These are phyloP conservation scores for Echites panduratus DNA, from an alignment of 257 asterid species.

Conservation along the genomic window DNA sequence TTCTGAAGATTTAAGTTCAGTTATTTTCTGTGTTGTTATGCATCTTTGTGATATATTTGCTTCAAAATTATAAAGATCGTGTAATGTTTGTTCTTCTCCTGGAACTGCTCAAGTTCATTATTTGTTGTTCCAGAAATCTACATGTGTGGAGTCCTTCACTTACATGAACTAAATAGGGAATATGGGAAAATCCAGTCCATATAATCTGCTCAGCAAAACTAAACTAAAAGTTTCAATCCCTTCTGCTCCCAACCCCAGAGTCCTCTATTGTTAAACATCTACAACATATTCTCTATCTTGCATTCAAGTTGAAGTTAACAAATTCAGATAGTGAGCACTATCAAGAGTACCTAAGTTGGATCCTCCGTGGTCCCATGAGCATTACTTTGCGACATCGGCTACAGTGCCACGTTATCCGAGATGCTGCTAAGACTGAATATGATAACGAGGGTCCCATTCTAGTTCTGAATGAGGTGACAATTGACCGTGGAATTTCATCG, in stretches of 20 bases:
- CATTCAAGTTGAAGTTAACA: constrained; percentile 40
- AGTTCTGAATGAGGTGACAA: constrained; percentile 89
- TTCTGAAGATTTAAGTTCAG: background rate
- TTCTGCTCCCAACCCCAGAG: too few relatives aligned
- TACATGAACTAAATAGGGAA: background rate
- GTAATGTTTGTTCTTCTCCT: background rate
- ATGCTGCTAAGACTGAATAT: constrained; percentile 68
- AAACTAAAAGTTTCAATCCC: background rate
- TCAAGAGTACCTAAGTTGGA: constrained; percentile 53
- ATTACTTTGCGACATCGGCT: constrained; percentile 85
- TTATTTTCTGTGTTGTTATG: background rate
- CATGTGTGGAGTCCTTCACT: background rate
- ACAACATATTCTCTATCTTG: background rate
- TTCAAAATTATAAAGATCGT: background rate
- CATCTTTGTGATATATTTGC: background rate
- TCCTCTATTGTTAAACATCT: background rate
- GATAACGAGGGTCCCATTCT: constrained; percentile 85
- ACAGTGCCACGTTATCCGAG: constrained; percentile 84
- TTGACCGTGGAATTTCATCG: constrained; percentile 93
- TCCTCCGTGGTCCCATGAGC: constrained; percentile 77
- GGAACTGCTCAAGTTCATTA: background rate
- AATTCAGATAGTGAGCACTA: constrained; percentile 79
- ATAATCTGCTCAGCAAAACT: too few relatives aligned
- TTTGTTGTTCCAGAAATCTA: background rate
- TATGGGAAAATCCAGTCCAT: too few relatives aligned